Conservation (phyloP, 1,284 basidiomycete genomes). For the Ganoderma lucidum region DNA sequence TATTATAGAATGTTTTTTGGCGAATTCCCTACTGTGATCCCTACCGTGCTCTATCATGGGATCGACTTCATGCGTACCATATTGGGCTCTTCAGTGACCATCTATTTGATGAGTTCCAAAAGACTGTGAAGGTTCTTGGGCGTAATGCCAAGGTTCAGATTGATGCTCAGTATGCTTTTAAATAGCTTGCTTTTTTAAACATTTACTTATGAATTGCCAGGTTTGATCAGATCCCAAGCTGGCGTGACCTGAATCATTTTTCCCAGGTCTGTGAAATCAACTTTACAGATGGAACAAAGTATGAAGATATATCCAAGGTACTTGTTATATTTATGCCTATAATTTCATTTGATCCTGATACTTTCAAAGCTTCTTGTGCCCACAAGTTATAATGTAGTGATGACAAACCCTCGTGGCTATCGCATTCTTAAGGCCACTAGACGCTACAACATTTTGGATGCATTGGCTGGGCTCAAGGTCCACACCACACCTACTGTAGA, state of each 20-base stretch:
- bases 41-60: conserved; percentile 44
- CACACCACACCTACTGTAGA: neutral
- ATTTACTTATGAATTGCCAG: neutral
- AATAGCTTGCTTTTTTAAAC: neutral
- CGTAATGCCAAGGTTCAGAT: conserved; percentile 38
- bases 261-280: conserved; percentile 37
- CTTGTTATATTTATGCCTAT: neutral
- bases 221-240: neutral
- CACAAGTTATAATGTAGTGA: neutral
- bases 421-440: neutral
- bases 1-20: neutral
- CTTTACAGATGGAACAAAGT: conserved; percentile 48
- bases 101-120: conserved; percentile 38
- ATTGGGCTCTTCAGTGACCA: conserved; percentile 45
- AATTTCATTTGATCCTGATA: too few relatives aligned
- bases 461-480: neutral
- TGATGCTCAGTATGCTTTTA: neutral
- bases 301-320: conserved; percentile 50
- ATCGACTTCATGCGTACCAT: conserved; percentile 47
- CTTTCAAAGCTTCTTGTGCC: too few relatives aligned
- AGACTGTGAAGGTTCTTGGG: conserved; percentile 35
- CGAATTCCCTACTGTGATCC: conserved; percentile 33
- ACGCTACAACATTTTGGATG: neutral
- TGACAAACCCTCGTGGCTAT: neutral
- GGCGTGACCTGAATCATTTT: conserved; percentile 45